Percentiles rank a stretch among this genome's conserved stretches.
Conservation (phyloP, 2,329 filamentous ascomycete genomes). For the Neospermospora avenae region DNA sequence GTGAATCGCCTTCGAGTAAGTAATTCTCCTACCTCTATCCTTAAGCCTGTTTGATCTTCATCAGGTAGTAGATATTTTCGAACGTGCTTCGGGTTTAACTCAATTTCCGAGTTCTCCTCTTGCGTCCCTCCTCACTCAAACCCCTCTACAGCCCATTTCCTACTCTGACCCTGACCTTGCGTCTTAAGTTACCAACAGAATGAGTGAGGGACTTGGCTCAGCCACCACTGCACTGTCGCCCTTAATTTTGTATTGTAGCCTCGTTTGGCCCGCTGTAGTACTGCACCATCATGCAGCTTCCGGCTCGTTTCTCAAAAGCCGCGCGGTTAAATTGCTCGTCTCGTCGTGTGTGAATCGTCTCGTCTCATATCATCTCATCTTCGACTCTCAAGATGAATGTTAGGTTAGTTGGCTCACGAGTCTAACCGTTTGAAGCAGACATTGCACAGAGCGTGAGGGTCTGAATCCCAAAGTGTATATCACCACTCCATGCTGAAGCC, state of each 20-base stretch:
- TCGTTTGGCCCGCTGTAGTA: too few relatives aligned
- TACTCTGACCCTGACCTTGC: neutral
- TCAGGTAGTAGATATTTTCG: neutral
- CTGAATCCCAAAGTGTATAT: neutral
- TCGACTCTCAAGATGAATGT: neutral
- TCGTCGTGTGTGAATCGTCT: neutral
- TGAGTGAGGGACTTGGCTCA: neutral
- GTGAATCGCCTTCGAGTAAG: neutral
- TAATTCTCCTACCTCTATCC: neutral
- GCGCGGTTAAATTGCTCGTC: slow-evolving; percentile 7
- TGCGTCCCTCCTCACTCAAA: neutral
- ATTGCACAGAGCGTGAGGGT: neutral
- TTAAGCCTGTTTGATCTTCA: neutral
- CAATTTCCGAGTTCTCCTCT: neutral
- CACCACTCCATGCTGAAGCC: neutral
- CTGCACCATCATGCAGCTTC: neutral
- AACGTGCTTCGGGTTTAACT: too few relatives aligned
- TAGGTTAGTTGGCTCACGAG: neutral
- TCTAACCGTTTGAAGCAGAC: neutral
- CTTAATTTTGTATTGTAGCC: too few relatives aligned
- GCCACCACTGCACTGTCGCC: too few relatives aligned
- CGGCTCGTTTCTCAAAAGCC: neutral
- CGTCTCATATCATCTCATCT: neutral
- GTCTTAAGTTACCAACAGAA: neutral
- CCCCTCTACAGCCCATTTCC: neutral